Conservation (phyloP, 2,329 filamentous ascomycete species). For the Dothideomycetidae sp. region DNA sequence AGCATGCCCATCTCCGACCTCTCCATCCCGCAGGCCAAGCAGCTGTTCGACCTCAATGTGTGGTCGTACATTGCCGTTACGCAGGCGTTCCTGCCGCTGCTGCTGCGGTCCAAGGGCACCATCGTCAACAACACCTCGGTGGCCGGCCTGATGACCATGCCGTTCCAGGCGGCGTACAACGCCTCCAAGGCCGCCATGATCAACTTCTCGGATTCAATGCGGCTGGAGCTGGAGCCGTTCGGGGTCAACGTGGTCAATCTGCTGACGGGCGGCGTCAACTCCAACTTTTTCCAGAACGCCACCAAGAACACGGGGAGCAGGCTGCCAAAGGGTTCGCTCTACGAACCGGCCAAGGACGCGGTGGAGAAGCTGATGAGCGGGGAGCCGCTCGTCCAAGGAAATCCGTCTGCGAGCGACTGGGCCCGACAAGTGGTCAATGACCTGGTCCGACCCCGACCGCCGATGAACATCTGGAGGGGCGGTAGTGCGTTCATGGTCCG, state of each 20-base stretch:
- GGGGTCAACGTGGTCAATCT: constrained; percentile 16
- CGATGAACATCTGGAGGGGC: background rate
- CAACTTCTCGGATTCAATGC: constrained; percentile 15
- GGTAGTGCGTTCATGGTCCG: too few relatives aligned
- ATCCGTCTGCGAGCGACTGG: background rate
- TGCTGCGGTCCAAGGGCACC: constrained; percentile 24
- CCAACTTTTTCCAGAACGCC: constrained; percentile 13
- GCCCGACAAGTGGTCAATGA: background rate
- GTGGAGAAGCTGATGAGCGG: background rate
- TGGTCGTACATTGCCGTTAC: constrained; percentile 18
- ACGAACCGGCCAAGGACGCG: constrained; percentile 11
- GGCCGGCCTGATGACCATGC: constrained; percentile 18
- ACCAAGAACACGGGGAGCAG: constrained; percentile 1
- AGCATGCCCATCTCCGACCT: constrained; percentile 18
- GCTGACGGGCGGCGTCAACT: constrained; percentile 14
- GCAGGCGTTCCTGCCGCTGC: constrained; percentile 20
- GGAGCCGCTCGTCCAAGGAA: background rate
- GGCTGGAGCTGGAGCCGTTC: constrained; percentile 19
- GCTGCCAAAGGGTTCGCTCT: constrained; percentile 18
- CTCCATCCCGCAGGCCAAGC: constrained; percentile 15
- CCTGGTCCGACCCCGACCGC: background rate
- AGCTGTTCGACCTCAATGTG: constrained; percentile 23
- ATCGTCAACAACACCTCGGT: constrained; percentile 28
- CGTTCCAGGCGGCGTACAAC: constrained; percentile 22
- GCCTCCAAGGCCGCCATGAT: constrained; percentile 19